A percentile compares a stretch with the other conserved stretches of the same genome.
These are phyloP conservation scores for Paulownia fortunei DNA, from an alignment of 257 asterid genomes.

Conservation along the genomic window DNA sequence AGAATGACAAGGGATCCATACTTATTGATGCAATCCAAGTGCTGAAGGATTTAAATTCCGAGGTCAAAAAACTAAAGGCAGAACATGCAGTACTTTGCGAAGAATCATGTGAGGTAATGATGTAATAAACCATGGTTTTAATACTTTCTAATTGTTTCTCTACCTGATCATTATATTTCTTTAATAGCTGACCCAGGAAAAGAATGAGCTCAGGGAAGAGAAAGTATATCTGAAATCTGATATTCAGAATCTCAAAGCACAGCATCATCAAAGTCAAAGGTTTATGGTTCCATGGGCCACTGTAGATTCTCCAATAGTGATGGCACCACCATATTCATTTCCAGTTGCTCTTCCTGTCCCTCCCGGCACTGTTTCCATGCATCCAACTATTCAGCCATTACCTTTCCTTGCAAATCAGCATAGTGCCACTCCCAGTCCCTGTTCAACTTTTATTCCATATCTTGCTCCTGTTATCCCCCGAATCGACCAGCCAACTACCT, in stretches of 20 bases:
- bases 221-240: constrained; percentile 36
- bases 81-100: constrained; percentile 33
- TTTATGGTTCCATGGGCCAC: constrained; percentile 32
- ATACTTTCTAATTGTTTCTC: background rate
- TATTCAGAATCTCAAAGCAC: constrained; percentile 25
- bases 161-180: background rate
- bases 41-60: constrained; percentile 36
- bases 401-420: constrained; percentile 18
- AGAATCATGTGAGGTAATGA: constrained; percentile 40
- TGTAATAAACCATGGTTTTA: background rate
- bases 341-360: constrained; percentile 19
- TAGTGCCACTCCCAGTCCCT: constrained; percentile 10
- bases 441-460: constrained; percentile 15
- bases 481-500: background rate
- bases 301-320: constrained; percentile 18
- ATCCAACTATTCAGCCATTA: constrained; percentile 9
- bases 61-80: constrained; percentile 29
- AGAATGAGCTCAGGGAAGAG: constrained; percentile 41
- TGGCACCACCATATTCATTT: constrained; percentile 23
- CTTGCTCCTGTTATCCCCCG: background rate
- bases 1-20: constrained; percentile 28
- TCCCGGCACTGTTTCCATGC: constrained; percentile 14
- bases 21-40: constrained; percentile 37
- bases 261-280: constrained; percentile 27
- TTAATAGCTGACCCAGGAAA: constrained; percentile 40